Conservation (phyloP, 2,329 filamentous ascomycete genomes). For the Alternaria viburni region DNA sequence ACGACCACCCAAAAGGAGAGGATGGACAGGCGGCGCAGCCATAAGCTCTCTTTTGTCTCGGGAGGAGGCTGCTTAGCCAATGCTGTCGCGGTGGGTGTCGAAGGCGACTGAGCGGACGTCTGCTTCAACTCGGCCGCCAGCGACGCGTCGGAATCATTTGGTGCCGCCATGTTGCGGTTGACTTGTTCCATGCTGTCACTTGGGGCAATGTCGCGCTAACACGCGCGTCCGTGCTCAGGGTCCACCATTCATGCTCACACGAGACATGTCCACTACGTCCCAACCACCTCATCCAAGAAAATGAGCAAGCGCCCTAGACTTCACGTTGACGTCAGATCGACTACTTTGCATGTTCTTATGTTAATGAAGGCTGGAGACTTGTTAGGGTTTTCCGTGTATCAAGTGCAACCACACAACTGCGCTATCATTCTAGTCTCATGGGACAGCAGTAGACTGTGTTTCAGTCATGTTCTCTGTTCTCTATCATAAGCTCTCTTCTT, state of each 20-base stretch:
- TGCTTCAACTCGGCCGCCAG: conserved; percentile 11
- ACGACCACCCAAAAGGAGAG: conserved; percentile 91
- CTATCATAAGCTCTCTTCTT: not conserved
- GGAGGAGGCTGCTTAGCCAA: conserved; percentile 65
- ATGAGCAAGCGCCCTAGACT: not conserved
- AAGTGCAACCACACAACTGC: not conserved
- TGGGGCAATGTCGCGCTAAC: conserved; percentile 10
- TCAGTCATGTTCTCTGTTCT: not conserved
- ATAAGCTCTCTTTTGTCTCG: conserved; percentile 73
- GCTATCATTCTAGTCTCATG: not conserved
- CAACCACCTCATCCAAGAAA: not conserved
- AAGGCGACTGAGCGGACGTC: not conserved
- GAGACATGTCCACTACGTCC: not conserved
- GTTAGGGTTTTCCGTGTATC: not conserved
- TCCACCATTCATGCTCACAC: not conserved
- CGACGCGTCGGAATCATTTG: conserved; percentile 30
- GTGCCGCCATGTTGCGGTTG: conserved; percentile 37
- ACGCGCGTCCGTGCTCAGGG: conserved; percentile 12
- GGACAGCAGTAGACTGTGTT: not conserved
- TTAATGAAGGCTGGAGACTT: not conserved
- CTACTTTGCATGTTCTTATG: not conserved
- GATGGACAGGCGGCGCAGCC: conserved; percentile 76
- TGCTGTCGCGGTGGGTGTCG: conserved; percentile 2
- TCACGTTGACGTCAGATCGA: not conserved
- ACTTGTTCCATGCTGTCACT: conserved; percentile 21